Evolutionary conservation across 2,329 filamentous ascomycete genomes (phyloP).

Genomic region (Colletotrichum acutatum): DNA sequence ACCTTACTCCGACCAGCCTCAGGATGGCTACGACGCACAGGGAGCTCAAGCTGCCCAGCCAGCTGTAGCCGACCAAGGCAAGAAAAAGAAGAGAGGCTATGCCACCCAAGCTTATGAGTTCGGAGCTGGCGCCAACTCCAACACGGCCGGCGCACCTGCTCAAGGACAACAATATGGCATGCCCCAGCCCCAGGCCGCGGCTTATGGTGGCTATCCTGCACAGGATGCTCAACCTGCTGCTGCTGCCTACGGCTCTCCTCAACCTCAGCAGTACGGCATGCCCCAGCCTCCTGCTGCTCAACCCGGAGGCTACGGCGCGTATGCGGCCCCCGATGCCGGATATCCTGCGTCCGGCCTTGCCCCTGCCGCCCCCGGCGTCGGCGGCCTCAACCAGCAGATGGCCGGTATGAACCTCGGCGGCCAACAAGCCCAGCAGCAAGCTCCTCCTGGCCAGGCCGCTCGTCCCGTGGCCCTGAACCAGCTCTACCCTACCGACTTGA

Average conservation of each 20-base stretch:
- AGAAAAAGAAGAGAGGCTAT: slow-evolving; percentile 95
- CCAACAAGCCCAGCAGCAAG: slow-evolving; percentile 64
- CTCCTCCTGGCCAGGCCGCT: slow-evolving; percentile 46
- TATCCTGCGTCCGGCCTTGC: slow-evolving; percentile 67
- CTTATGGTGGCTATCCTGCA: slow-evolving; percentile 71
- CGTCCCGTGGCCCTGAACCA: slow-evolving; percentile 77
- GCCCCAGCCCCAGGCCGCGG: slow-evolving; percentile 55
- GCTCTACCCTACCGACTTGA: slow-evolving; percentile 89
- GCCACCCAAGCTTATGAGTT: slow-evolving; percentile 96
- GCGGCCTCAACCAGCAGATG: slow-evolving; percentile 85
- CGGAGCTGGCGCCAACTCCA: slow-evolving; percentile 81
- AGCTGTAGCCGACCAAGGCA: slow-evolving; percentile 58
- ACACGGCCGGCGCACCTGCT: slow-evolving; percentile 60
- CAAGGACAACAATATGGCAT: slow-evolving; percentile 57
- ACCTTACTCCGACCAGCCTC: slow-evolving; percentile 52
- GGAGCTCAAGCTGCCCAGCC: slow-evolving; percentile 43
- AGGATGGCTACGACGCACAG: slow-evolving; percentile 50
- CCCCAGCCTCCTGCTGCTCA: slow-evolving; percentile 51
- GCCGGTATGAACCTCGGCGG: slow-evolving; percentile 83
- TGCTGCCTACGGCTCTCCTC: slow-evolving; percentile 54
- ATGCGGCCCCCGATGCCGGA: slow-evolving; percentile 74
- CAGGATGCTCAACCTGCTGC: slow-evolving; percentile 54
- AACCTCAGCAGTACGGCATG: slow-evolving; percentile 52
- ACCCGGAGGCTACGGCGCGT: slow-evolving; percentile 66
- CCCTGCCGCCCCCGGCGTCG: slow-evolving; percentile 61